A percentile compares a stretch with the other conserved stretches of the same genome.
Conservation (phyloP, 768 basidiomycete species). For the Hypholoma sublateritium region DNA sequence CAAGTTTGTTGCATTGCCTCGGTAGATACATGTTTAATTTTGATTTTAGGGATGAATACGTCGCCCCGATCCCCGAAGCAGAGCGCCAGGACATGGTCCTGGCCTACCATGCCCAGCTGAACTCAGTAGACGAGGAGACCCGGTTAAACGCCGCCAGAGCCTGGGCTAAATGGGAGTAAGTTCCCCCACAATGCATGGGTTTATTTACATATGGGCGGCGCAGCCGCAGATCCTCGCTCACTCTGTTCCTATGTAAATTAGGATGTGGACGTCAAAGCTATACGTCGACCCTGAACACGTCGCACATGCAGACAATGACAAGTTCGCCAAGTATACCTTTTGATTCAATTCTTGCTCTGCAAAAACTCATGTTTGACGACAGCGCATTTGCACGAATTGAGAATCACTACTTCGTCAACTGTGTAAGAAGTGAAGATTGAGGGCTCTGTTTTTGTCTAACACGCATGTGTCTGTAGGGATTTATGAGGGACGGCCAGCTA, state of each 20-base stretch:
- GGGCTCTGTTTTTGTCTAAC: background rate
- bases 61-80: conserved; percentile 76
- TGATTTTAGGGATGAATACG: conserved; percentile 71
- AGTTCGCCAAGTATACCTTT: conserved; percentile 66
- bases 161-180: conserved; percentile 90
- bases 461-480: conserved; percentile 49
- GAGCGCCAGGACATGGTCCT: conserved; percentile 79
- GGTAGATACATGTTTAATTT: background rate
- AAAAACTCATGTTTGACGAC: background rate
- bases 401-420: conserved; percentile 89
- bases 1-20: conserved; percentile 25
- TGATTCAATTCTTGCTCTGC: background rate
- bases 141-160: conserved; percentile 74
- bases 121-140: conserved; percentile 65
- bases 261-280: conserved; percentile 82
- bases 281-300: conserved; percentile 68
- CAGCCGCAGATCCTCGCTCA: background rate
- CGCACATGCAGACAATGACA: conserved; percentile 66
- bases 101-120: conserved; percentile 83
- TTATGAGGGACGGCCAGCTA: conserved; percentile 87
- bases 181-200: background rate
- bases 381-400: conserved; percentile 89
- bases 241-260: conserved; percentile 23
- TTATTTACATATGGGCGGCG: no score
- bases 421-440: conserved; percentile 37